Base-by-base conservation (phyloP, 257 asterid species). In the Petunia secreta region DNA sequence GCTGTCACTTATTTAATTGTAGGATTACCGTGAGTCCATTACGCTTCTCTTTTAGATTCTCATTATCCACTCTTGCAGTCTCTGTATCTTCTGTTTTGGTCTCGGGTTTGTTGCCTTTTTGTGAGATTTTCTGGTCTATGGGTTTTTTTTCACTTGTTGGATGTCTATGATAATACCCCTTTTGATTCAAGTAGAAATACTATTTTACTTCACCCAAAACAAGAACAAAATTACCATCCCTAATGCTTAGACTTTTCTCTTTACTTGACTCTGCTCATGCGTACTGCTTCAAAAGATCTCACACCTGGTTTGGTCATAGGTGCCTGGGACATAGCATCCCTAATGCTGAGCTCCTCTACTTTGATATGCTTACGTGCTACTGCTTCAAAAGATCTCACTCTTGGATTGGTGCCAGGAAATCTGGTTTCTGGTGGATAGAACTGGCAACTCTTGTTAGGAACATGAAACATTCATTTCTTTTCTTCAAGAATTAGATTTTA, bases 311-410 rank as follows among this genome's bases (percentile, higher is more conserved):
- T 69, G n/a, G 25, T 25, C 25, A 25, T 25, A 25, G 25, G 41
- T 46, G 77, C 77, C 53, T 46, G 77, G 40, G 43, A 46, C 59
- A 71, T 34, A 46, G 77, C 59, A 71, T 71, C 25, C 25, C 41
- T 48, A 59, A 71, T 11, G 58, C 11, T 40, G 52, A 65, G 74
- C 34, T 39, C 73, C 54, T 66, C 75, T 66, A 66, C 75, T 15
- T 66, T 66, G 54, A 66, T 66, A 66, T 41, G 75, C 75, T 40
- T 66, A 6, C n/a, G 54, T 66, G 54, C 75, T 66, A 66, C 75
- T 66, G 53, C 53, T 66, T 3, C 41, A 40, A 66, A 66, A 6
- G 9, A 15, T 66, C 54, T 41, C 53, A 66, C 41, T 13, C 54
- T 15, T 66, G 75, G 75, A 66, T 66, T 6, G 37, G 75, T 66